These are phyloP conservation scores for Pichia sp. DNA, from an alignment of 1,139 yeast genomes.

Conservation along the genomic window DNA sequence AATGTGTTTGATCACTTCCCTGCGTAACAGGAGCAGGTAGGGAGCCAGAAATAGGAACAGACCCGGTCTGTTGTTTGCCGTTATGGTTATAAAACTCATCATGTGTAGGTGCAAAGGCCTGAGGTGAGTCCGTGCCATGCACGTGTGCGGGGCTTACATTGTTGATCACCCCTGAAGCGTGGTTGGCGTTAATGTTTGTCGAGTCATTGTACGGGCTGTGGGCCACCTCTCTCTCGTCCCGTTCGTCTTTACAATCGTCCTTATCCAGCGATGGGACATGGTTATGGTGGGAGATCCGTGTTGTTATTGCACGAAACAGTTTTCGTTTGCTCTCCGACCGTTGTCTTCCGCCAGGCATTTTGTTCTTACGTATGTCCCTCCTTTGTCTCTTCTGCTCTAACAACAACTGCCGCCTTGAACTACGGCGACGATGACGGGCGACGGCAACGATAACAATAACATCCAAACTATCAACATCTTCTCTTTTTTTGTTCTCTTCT, in stretches of 20 bases:
- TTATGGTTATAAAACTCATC: neutral
- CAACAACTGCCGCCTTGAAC: neutral
- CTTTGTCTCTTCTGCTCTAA: neutral
- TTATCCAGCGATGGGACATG: slow-evolving; percentile 11
- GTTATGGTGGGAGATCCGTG: slow-evolving; percentile 27
- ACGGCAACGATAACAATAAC: neutral
- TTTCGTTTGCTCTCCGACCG: slow-evolving; percentile 35
- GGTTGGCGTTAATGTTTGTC: neutral
- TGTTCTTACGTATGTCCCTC: neutral
- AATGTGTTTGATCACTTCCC: slow-evolving; percentile 6
- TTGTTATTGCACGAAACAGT: slow-evolving; percentile 34
- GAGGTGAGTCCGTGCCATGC: neutral
- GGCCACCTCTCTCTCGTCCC: neutral
- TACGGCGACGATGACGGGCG: neutral
- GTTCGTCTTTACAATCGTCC: slow-evolving; percentile 21
- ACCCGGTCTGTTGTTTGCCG: neutral
- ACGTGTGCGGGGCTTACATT: neutral
- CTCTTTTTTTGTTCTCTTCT: neutral
- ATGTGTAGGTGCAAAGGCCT: neutral
- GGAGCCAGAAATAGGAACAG: neutral
- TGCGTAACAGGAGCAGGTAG: slow-evolving; percentile 9
- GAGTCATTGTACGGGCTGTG: slow-evolving; percentile 8
- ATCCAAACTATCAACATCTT: neutral
- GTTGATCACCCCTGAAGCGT: no score
- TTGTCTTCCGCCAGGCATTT: slow-evolving; percentile 16